phyloP scores from a whole-genome alignment of 1,284 basidiomycete species.

The Laetiporus sulphureus region DNA sequence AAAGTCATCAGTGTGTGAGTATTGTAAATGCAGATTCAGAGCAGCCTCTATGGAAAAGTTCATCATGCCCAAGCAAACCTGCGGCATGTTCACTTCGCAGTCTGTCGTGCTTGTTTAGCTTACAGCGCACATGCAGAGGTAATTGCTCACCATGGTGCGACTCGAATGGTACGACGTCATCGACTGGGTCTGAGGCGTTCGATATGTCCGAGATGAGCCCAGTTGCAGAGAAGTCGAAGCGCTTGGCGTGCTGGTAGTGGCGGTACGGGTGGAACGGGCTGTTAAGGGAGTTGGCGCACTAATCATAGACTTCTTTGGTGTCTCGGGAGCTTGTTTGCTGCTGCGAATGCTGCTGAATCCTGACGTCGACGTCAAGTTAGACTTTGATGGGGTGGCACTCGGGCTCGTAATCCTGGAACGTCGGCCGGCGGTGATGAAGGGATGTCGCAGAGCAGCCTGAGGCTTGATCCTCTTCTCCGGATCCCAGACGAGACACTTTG shows the following conservation, averaged over 20 bases:
- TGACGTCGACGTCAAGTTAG: conserved; percentile 41
- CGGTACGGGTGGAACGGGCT: conserved; percentile 57
- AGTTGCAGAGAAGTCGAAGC: conserved; percentile 29
- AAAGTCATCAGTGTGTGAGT: conserved; percentile 14
- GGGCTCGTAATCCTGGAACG: conserved; percentile 38
- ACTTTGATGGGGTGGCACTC: conserved; percentile 40
- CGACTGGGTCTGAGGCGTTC: conserved; percentile 34
- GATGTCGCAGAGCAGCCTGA: conserved; percentile 87
- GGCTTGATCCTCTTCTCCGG: conserved; percentile 95
- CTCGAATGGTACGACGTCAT: conserved; percentile 36
- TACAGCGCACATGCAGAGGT: neutral
- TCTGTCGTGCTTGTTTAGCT: conserved; percentile 6
- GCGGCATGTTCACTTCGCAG: conserved; percentile 22
- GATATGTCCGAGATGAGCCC: conserved; percentile 32
- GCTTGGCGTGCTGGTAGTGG: conserved; percentile 56
- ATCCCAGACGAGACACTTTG: conserved; percentile 97
- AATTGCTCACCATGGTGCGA: conserved; percentile 30
- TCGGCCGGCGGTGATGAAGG: conserved; percentile 72
- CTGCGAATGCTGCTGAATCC: conserved; percentile 28
- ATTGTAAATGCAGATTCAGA: conserved; percentile 18
- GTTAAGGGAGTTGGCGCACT: conserved; percentile 80
- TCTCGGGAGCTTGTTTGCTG: conserved; percentile 57
- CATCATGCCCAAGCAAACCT: conserved; percentile 15
- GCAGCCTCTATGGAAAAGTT: conserved; percentile 16
- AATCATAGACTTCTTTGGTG: conserved; percentile 81